A percentile compares a stretch with the other conserved stretches of the same genome.
Conservation (phyloP, 2,329 filamentous ascomycete species). For the Xylaria sp. region DNA sequence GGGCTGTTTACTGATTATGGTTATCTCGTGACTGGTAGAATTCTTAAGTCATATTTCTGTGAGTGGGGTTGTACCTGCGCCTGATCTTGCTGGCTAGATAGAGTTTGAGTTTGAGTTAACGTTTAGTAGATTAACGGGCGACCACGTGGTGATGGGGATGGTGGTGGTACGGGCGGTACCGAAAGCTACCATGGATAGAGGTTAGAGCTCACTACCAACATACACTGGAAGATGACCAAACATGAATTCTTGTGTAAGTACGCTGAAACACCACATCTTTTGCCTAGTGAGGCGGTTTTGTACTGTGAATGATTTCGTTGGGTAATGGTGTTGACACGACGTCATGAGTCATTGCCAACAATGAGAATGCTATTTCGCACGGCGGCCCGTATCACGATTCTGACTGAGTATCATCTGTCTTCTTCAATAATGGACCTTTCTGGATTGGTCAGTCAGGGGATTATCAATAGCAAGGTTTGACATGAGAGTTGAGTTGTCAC, state of each 20-base stretch:
- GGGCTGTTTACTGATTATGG: neutral
- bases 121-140: neutral
- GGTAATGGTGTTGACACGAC: slow-evolving; percentile 19
- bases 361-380: slow-evolving; percentile 3
- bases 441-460: neutral
- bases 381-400: neutral
- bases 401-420: neutral
- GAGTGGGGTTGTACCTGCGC: slow-evolving; percentile 49
- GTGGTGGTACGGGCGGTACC: neutral
- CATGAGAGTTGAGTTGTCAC: neutral
- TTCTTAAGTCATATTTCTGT: slow-evolving; percentile 51
- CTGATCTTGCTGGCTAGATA: slow-evolving; percentile 53
- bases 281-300: neutral
- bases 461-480: neutral
- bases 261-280: neutral
- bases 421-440: neutral
- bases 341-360: slow-evolving; percentile 34
- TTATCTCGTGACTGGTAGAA: slow-evolving; percentile 50
- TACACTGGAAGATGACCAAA: no score
- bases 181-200: neutral
- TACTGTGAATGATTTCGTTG: slow-evolving; percentile 11
- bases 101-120: neutral
- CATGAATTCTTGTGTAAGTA: neutral
- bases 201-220: neutral
- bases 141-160: neutral